Base-by-base conservation (phyloP, 768 basidiomycete species). In the Pleurotus sapidus region DNA sequence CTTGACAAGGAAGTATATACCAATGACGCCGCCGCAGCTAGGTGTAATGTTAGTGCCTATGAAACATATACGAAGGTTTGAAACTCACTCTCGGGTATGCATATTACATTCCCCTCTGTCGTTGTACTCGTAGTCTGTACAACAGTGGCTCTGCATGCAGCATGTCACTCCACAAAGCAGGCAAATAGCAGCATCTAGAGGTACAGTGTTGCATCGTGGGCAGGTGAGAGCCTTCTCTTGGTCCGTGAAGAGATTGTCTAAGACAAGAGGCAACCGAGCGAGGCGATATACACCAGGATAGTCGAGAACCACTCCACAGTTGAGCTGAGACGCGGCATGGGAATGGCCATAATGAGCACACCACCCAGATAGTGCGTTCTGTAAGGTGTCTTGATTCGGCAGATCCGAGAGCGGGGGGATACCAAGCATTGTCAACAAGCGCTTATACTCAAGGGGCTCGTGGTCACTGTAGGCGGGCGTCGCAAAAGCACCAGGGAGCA, bases 141-240 rank as follows among this genome's bases (percentile, higher is more conserved):
- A 99, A 66, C 97, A 99, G 60, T 95, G 88, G 62, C 92, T 93
- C 68, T 93, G 89, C 76, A 95, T 82, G 67, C 97, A 98, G 8
- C 90, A 84, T 12, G 88, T 86, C 48, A 84, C 76, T 0, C 97
- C 97, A 62, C 97, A 99, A 50, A 95, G 78, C 59, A 98, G 70
- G 69, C 97, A 99, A 2, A 99, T 85, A 0, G 95, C 97, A 17
- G 93, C 92, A 63, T 92, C 93, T 8, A 77, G 73, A 0, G 95
- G 94, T 17, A 90, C 84, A 0, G 85, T 91, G 38, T 83, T 77
- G 70, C 97, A 99, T 37, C 83, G 80, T 17, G 70, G 71, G 68
- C 97, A 99, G 37, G 78, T 81, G 73, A 93, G 75, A 30, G 82
- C 80, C 64, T 87, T 88, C 39, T 89, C 85, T 56, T 87, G 83